Conservation (phyloP, 257 asterid species). For the Ballota nigra region DNA sequence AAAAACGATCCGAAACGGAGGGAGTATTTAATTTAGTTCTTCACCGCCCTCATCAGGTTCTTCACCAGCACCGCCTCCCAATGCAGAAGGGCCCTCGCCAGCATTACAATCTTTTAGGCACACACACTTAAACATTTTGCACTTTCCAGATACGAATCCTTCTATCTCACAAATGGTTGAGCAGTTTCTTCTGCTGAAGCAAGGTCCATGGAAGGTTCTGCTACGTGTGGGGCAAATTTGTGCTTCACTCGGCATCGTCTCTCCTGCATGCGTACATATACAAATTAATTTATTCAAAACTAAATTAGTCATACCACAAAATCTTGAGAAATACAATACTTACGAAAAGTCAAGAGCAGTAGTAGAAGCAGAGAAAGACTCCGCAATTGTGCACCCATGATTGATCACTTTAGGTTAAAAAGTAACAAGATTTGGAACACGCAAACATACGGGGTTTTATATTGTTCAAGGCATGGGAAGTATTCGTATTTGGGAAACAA, state of each 20-base stretch:
- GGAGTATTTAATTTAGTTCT: too few relatives aligned
- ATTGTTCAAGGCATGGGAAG: background rate
- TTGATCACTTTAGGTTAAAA: background rate
- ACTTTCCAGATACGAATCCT: background rate
- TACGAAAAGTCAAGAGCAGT: constrained; percentile 11
- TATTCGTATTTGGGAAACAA: background rate
- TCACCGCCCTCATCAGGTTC: too few relatives aligned
- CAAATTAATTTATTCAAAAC: background rate
- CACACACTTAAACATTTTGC: background rate
- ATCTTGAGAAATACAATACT: background rate
- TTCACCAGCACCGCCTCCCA: background rate
- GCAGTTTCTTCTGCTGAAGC: constrained; percentile 6
- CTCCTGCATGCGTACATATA: background rate
- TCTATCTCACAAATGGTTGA: constrained; percentile 1
- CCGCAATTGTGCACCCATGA: background rate
- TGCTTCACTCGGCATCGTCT: constrained; percentile 16
- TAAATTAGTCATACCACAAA: background rate
- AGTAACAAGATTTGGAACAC: background rate
- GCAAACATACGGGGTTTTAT: background rate
- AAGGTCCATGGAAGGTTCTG: background rate
- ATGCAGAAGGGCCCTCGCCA: background rate
- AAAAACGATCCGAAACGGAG: too few relatives aligned
- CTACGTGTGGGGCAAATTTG: background rate
- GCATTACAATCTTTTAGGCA: background rate
- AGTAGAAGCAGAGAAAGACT: constrained; percentile 2